These are phyloP conservation scores for Pseudogymnoascus sp. DNA, from an alignment of 2,329 filamentous ascomycete species.

Conservation along the genomic window DNA sequence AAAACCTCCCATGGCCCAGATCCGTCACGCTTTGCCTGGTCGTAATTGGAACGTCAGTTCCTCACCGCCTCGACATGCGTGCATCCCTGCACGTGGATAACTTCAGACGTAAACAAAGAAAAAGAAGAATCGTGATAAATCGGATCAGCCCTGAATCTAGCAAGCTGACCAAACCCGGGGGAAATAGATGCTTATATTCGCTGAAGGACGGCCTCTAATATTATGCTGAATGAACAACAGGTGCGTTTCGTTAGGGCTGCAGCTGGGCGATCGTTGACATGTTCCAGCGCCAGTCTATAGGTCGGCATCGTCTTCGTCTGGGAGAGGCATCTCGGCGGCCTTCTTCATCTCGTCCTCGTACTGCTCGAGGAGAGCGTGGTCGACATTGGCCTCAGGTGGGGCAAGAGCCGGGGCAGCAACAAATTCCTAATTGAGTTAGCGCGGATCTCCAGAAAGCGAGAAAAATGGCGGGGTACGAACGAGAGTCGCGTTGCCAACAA, in stretches of 20 bases:
- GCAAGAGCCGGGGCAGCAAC: slow-evolving; percentile 92
- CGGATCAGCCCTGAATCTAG: slow-evolving; percentile 6
- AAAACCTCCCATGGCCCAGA: slow-evolving; percentile 5
- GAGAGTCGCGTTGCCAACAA: slow-evolving; percentile 83
- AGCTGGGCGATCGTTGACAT: slow-evolving; percentile 13
- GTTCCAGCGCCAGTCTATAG: slow-evolving; percentile 23
- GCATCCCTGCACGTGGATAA: background rate
- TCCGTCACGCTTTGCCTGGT: slow-evolving; percentile 7
- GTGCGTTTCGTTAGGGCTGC: slow-evolving; percentile 11
- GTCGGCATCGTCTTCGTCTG: slow-evolving; percentile 83
- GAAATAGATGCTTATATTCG: slow-evolving; percentile 25
- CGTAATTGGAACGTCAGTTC: background rate
- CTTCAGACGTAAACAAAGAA: slow-evolving; percentile 8
- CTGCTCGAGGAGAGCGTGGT: slow-evolving; percentile 69
- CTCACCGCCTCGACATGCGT: slow-evolving; percentile 7
- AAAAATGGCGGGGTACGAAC: slow-evolving; percentile 44
- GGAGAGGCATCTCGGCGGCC: slow-evolving; percentile 76
- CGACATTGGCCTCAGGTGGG: slow-evolving; percentile 84
- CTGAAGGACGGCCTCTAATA: slow-evolving; percentile 29
- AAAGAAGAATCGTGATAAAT: slow-evolving; percentile 9
- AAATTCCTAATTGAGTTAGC: slow-evolving; percentile 62
- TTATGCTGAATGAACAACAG: slow-evolving; percentile 23
- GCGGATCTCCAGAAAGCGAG: slow-evolving; percentile 12
- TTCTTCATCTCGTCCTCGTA: slow-evolving; percentile 84
- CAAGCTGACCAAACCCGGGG: background rate